These are phyloP conservation scores for Cystobasidiaceae sp. DNA, from an alignment of 1,284 basidiomycete species.

Conservation along the genomic window DNA sequence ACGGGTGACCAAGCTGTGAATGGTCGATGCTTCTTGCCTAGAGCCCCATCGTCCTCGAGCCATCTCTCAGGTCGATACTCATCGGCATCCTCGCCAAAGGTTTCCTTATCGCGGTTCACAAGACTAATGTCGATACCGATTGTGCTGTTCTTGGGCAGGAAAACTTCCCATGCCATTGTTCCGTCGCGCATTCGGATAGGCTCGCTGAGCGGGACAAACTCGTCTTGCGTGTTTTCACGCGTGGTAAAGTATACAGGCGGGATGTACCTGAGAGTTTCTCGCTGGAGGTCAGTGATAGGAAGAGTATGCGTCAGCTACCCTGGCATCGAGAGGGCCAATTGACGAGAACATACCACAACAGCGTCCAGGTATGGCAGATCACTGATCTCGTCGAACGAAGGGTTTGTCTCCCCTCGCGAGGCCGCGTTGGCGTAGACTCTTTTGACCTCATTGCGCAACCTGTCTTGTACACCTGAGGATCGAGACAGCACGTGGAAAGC, in stretches of 20 bases:
- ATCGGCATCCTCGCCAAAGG: slow-evolving; percentile 65
- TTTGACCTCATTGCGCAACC: not conserved
- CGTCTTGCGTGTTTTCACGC: slow-evolving; percentile 66
- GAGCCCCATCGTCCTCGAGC: slow-evolving; percentile 15
- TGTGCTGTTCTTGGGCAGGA: slow-evolving; percentile 56
- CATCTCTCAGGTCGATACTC: slow-evolving; percentile 57
- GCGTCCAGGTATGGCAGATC: slow-evolving; percentile 58
- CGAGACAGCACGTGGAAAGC: not conserved
- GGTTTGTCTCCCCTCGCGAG: not conserved
- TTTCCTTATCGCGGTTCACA: slow-evolving; percentile 56
- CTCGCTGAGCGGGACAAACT: slow-evolving; percentile 63
- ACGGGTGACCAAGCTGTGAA: slow-evolving; percentile 18
- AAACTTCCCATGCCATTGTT: slow-evolving; percentile 44
- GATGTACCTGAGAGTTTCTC: too few species aligned
- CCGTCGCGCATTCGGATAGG: slow-evolving; percentile 53
- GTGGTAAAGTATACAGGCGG: slow-evolving; percentile 50
- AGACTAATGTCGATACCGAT: slow-evolving; percentile 60
- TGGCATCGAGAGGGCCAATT: too few species aligned
- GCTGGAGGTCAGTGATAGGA: too few species aligned
- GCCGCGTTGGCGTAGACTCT: not conserved
- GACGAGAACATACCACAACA: slow-evolving; percentile 52
- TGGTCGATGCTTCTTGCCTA: not conserved
- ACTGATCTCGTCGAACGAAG: not conserved
- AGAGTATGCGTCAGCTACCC: too few species aligned
- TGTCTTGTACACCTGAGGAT: not conserved